phyloP scores from a whole-genome alignment of 1,139 yeast species.

The Geotrichum phurueaensis region DNA sequence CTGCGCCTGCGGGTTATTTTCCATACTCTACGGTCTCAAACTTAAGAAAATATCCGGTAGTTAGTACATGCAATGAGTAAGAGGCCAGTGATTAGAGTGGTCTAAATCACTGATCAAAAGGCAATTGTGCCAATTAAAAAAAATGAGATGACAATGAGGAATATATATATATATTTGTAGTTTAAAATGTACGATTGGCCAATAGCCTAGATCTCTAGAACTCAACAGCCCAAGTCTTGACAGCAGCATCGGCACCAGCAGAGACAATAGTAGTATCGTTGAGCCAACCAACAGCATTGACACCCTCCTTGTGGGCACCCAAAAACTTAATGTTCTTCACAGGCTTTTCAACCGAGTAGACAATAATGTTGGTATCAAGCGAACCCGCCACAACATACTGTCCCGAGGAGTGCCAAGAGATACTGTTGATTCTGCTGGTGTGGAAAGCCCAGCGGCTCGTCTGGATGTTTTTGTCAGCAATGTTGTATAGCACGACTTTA shows the following conservation, averaged over 20 bases:
- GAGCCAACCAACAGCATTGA: slow-evolving; percentile 67
- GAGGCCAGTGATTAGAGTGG: too few relatives aligned
- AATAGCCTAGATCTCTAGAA: slow-evolving; percentile 20
- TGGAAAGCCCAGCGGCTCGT: slow-evolving; percentile 97
- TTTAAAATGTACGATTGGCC: not conserved
- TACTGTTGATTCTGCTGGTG: slow-evolving; percentile 69
- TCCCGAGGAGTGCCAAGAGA: slow-evolving; percentile 73
- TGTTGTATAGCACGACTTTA: slow-evolving; percentile 64
- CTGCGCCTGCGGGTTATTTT: too few relatives aligned
- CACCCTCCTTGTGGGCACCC: slow-evolving; percentile 88
- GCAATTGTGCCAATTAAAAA: not conserved
- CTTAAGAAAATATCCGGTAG: too few relatives aligned
- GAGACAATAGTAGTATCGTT: slow-evolving; percentile 47
- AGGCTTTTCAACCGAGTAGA: slow-evolving; percentile 76
- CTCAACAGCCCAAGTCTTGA: slow-evolving; percentile 59
- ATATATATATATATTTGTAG: not conserved
- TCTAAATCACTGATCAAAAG: too few relatives aligned
- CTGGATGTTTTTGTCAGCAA: slow-evolving; percentile 50
- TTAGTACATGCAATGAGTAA: not conserved
- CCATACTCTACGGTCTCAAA: too few relatives aligned
- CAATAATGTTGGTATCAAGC: slow-evolving; percentile 70
- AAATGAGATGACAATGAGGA: not conserved
- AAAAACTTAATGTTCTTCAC: slow-evolving; percentile 65
- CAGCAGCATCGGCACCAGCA: slow-evolving; percentile 76
- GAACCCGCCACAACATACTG: slow-evolving; percentile 73